These are phyloP conservation scores for Microdochium nivale DNA, from an alignment of 2,329 filamentous ascomycete species.

Conservation along the genomic window DNA sequence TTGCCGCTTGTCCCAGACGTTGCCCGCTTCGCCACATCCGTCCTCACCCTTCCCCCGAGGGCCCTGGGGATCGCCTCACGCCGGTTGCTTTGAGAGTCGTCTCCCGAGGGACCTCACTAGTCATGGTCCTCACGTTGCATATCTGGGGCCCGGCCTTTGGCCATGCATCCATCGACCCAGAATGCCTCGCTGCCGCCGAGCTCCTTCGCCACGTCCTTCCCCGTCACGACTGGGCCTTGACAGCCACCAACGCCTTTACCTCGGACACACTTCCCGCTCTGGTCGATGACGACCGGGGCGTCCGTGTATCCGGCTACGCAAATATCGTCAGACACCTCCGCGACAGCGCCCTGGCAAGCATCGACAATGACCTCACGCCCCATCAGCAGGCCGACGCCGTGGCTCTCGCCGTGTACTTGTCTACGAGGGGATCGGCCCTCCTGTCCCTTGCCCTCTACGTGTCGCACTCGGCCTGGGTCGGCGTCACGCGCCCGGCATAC, in stretches of 20 bases:
- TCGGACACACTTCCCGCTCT: conserved; percentile 2
- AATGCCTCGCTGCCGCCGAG: conserved; percentile 77
- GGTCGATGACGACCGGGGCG: conserved; percentile 38
- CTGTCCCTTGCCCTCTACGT: conserved; percentile 85
- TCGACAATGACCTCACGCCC: conserved; percentile 30
- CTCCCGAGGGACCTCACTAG: too few relatives aligned
- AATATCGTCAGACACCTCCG: conserved; percentile 51
- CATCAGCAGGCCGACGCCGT: conserved; percentile 35
- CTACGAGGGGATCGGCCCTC: conserved; percentile 66
- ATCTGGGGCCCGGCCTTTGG: conserved; percentile 86
- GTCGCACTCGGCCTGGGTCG: conserved; percentile 78
- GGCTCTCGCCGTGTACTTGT: conserved; percentile 60
- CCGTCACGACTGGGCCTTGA: conserved; percentile 54
- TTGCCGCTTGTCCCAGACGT: too few relatives aligned
- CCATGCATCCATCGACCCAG: conserved; percentile 81
- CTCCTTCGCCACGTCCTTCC: conserved; percentile 61
- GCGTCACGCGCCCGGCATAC: conserved; percentile 71
- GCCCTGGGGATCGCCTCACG: too few relatives aligned
- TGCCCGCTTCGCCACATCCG: too few relatives aligned
- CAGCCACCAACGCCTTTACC: conserved; percentile 53
- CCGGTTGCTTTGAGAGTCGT: too few relatives aligned
- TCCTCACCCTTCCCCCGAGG: too few relatives aligned
- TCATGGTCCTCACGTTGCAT: conserved; percentile 54
- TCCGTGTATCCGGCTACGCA: conserved; percentile 52
- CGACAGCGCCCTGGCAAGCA: conserved; percentile 18